A percentile compares a stretch with the other conserved stretches of the same genome.
Evolutionary conservation across 352 stramenopile genomes (phyloP).

Genomic region (Phytophthora capsici): DNA sequence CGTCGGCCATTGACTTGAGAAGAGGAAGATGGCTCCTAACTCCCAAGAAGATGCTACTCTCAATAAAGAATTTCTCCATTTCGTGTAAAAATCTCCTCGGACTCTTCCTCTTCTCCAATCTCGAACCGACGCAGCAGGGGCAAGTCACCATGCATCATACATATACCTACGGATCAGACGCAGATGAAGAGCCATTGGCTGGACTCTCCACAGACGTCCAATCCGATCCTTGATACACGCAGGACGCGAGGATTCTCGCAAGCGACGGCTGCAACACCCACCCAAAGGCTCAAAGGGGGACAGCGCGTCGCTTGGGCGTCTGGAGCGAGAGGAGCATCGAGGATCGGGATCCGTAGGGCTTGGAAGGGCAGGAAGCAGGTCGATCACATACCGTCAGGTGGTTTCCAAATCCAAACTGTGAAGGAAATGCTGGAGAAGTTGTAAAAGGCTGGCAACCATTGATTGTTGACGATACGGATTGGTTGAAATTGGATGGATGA

Average conservation of each 20-base stretch:
- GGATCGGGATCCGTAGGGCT: conserved; percentile 44
- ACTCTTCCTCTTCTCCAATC: not conserved
- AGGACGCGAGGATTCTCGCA: conserved; percentile 51
- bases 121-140: conserved; percentile 27
- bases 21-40: conserved; percentile 5
- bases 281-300: conserved; percentile 1
- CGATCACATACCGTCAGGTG: conserved; percentile 73
- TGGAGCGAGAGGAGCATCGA: conserved; percentile 33
- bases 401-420: conserved; percentile 88
- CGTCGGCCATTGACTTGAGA: conserved; percentile 1
- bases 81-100: too few relatives aligned
- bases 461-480: conserved; percentile 17
- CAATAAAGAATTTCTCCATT: too few relatives aligned
- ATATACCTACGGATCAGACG: conserved; percentile 88
- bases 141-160: conserved; percentile 67
- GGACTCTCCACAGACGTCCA: conserved; percentile 16
- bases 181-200: conserved; percentile 5
- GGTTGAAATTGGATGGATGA: not conserved
- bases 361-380: not conserved
- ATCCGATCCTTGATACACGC: conserved; percentile 91
- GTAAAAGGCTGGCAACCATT: conserved; percentile 24
- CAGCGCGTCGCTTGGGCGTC: conserved; percentile 39
- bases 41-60: not conserved
- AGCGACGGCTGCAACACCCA: conserved; percentile 36
- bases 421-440: not conserved